These are phyloP conservation scores for Suillus weaverae DNA, from an alignment of 768 basidiomycete species.

Conservation along the genomic window DNA sequence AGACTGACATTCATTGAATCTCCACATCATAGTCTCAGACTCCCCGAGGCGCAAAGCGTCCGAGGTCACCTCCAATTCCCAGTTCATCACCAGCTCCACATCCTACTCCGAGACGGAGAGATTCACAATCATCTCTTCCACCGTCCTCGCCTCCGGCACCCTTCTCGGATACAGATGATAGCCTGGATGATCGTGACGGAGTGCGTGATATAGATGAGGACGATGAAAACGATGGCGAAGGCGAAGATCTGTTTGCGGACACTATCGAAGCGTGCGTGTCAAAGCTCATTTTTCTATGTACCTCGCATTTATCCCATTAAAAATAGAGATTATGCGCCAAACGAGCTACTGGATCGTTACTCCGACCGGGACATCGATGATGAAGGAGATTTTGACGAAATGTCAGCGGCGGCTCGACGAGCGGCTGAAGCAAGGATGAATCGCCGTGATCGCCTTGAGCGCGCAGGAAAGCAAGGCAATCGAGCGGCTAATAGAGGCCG, in stretches of 20 bases:
- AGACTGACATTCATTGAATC: not conserved
- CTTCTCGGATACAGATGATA: constrained; percentile 88
- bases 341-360: constrained; percentile 82
- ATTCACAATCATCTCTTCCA: constrained; percentile 75
- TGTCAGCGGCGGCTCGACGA: constrained; percentile 70
- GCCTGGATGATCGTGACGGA: constrained; percentile 67
- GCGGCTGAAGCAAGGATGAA: constrained; percentile 88
- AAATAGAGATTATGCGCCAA: constrained; percentile 79
- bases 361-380: constrained; percentile 88
- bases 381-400: constrained; percentile 62
- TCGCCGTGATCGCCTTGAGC: constrained; percentile 77
- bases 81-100: constrained; percentile 47
- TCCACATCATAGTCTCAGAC: constrained; percentile 35
- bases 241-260: constrained; percentile 92
- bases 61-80: constrained; percentile 54
- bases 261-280: constrained; percentile 63
- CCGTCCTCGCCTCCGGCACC: constrained; percentile 82
- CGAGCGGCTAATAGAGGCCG: constrained; percentile 79
- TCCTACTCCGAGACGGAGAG: constrained; percentile 48
- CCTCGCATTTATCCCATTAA: constrained; percentile 12
- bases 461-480: constrained; percentile 62
- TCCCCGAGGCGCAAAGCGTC: constrained; percentile 61
- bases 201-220: constrained; percentile 67
- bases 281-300: constrained; percentile 7
- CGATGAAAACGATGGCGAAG: constrained; percentile 73